Percentiles rank a stretch among this genome's conserved stretches.
Conservation (phyloP, 306 rosid species). For the Gastrolobium bilobum region DNA sequence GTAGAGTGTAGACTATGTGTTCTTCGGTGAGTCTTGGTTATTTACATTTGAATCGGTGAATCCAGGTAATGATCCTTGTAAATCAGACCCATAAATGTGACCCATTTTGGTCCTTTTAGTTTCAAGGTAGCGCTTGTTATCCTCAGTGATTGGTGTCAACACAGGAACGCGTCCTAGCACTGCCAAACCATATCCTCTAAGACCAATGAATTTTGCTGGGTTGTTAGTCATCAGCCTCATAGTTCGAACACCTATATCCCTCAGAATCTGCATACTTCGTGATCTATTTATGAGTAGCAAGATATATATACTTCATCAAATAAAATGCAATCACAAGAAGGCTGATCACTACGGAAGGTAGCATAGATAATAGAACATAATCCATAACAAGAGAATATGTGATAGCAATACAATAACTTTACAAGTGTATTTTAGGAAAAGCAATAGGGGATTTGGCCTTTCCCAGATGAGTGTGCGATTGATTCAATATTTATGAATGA, state of each 20-base stretch:
- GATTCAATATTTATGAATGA: no score
- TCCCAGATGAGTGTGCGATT: no score
- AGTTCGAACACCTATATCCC: conserved; percentile 81
- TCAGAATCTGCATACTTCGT: conserved; percentile 63
- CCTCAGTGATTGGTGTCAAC: conserved; percentile 81
- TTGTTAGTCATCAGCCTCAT: conserved; percentile 91
- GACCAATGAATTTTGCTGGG: conserved; percentile 82
- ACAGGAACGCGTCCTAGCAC: conserved; percentile 85
- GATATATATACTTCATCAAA: no score
- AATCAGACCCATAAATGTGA: conserved; percentile 88
- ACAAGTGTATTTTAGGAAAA: no score
- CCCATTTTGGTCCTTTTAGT: conserved; percentile 91
- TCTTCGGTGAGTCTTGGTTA: conserved; percentile 18
- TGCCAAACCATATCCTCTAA: conserved; percentile 89
- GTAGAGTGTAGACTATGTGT: no score
- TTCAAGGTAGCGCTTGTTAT: conserved; percentile 76
- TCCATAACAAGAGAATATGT: no score
- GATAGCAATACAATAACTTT: no score
- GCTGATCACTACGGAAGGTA: no score
- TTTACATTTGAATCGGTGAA: conserved; percentile 53
- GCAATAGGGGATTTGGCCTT: no score
- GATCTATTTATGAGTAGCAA: not conserved
- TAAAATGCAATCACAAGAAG: no score
- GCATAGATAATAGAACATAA: no score
- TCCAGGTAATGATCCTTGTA: conserved; percentile 57